Base-by-base conservation (phyloP, 2,329 filamentous ascomycete genomes). In the Calycina herbarum region DNA sequence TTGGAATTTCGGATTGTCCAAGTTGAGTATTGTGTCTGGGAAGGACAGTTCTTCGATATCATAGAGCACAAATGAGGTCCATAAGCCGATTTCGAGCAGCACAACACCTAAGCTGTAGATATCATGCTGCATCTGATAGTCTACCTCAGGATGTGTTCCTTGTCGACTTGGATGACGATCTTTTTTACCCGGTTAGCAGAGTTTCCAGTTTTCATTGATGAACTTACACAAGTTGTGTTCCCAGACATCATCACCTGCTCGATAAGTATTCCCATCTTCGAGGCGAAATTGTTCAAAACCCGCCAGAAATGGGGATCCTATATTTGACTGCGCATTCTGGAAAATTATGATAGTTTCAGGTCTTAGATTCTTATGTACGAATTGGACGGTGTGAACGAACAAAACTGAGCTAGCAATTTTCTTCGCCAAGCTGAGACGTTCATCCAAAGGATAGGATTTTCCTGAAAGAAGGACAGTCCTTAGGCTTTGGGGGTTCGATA, bases 311-410 rank as follows among this genome's bases (percentile, higher is more conserved):
- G 42, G 42, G 2, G 42, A n/a, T 45, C 42, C 42, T 45, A 45
- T 45, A 6, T 45, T 15, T 6, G 42, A 45, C 17, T n/a, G 11
- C 42, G 4, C 42, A 20, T 45, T 45, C 42, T 45, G 42, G 4
- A 45, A 45, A 45, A 20, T 4, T 5, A 45, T 45, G 42, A 45
- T 45, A 5, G 42, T 75, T 60, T 77, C 74, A 1, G 76, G 74
- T 7, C 74, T 70, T 38, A 77, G 72, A 38, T 72, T 72, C 62
- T 77, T 77, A 63, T 77, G 75, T 1, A 77, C 75, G 57, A 77
- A 73, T 0, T 65, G 67, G 10, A 65, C 33, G 1, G 66, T 66
- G 59, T 76, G 74, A 8, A 76, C 57, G 56, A 66, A 76, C 17
- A 66, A 67, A 1, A 76, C 63, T 3, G 74, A 71, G 35, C 61